These are phyloP conservation scores for Alternaria incomplexa DNA, from an alignment of 2,329 filamentous ascomycete genomes.

Conservation along the genomic window DNA sequence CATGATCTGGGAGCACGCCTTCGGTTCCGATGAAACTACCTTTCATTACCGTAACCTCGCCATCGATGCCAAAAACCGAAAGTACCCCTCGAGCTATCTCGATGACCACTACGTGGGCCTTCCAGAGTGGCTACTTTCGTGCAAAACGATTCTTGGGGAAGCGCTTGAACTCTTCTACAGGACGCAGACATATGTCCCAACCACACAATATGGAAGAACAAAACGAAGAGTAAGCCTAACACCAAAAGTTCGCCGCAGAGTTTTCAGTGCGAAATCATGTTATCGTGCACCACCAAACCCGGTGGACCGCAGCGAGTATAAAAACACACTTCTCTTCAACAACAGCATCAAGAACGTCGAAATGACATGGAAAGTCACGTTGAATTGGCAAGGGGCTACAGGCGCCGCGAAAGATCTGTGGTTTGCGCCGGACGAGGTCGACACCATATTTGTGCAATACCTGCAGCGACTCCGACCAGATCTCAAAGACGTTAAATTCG, in stretches of 20 bases:
- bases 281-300: neutral
- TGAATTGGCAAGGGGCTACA: too few species aligned
- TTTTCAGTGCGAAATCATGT: neutral
- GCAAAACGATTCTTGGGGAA: neutral
- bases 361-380: neutral
- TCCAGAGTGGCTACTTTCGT: neutral
- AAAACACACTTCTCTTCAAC: neutral
- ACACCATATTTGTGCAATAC: neutral
- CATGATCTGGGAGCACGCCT: neutral
- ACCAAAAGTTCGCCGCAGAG: too few species aligned
- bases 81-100: neutral
- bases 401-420: too few species aligned
- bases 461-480: neutral
- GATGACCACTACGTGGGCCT: neutral
- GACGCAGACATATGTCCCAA: neutral
- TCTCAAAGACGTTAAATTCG: neutral
- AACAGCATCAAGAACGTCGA: neutral
- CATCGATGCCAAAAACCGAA: neutral
- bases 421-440: neutral
- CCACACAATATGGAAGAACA: neutral
- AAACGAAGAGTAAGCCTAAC: too few species aligned
- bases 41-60: neutral
- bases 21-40: neutral
- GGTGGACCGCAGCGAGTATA: neutral
- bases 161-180: neutral